Base-by-base conservation (phyloP, 441 rosid species). In the Viola pubescens region DNA sequence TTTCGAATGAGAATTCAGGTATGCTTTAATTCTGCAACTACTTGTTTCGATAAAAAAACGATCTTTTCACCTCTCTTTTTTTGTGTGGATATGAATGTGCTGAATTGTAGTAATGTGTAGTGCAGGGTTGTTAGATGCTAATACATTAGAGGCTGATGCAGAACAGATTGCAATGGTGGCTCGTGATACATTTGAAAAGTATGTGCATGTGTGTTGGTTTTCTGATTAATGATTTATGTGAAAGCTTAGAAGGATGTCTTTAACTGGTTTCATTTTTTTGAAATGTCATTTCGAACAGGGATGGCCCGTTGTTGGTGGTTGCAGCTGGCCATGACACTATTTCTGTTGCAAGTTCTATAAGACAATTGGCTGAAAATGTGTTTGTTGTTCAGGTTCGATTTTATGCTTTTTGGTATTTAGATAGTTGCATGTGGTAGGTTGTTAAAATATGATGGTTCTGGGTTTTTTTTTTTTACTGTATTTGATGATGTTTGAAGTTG, bases 311-410 rank as follows among this genome's bases (percentile, higher is more conserved):
- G 60, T 76, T 92, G 79, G 89, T 92, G 58, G 78, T 89, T 74
- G 97, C 98, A 57, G 84, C 94, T 39, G 98, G 98, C 37, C 67
- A 86, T 64, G 97, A 87, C 66, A 92, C 97, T 48, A 73, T 83
- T 71, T 69, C 88, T 58, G 69, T 79, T 71, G 77, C 96, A 52
- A 87, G 92, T 75, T 79, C 86, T 40, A 86, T 92, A 66, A 87
- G 77, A 75, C 80, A 75, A 69, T 77, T 87, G 59, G 97, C 88
- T 5, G 90, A 89, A 50, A 79, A 75, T 48, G 92, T 92, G 59
- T 89, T 89, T 53, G 92, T 92, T 67, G 84, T 89, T 64, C 97
- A 87, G 96, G 98, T 89, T 26, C 34, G 59, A 43, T 52, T 37
- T 48, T 26, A 46, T 45, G 10, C n/a, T 61, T 63, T 51, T 51